phyloP scores from a whole-genome alignment of 495 filamentous ascomycete genomes.

The Penicillium nucicola region DNA sequence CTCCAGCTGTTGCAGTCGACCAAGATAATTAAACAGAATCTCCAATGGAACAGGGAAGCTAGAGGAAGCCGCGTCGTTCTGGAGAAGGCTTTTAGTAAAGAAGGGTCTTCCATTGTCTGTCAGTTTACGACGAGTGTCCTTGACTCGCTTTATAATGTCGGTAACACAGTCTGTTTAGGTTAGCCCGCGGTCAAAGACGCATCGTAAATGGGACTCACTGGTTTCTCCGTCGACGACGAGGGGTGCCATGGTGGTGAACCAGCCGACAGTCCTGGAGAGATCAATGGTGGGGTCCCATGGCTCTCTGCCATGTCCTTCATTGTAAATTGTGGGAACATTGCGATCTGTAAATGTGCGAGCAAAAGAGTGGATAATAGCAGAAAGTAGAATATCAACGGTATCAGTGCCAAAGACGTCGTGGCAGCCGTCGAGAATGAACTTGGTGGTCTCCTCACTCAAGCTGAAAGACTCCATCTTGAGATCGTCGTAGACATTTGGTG shows the following conservation, averaged over 20 bases:
- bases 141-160: slow-evolving; percentile 42
- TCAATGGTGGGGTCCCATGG: slow-evolving; percentile 47
- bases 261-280: slow-evolving; percentile 55
- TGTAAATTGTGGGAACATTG: slow-evolving; percentile 50
- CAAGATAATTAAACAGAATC: slow-evolving; percentile 68
- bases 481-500: slow-evolving; percentile 48
- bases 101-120: slow-evolving; percentile 40
- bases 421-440: slow-evolving; percentile 38
- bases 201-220: slow-evolving; percentile 22
- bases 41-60: slow-evolving; percentile 58
- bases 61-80: slow-evolving; percentile 28
- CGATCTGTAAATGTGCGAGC: slow-evolving; percentile 49
- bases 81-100: slow-evolving; percentile 50
- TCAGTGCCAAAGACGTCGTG: slow-evolving; percentile 50
- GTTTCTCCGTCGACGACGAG: slow-evolving; percentile 28
- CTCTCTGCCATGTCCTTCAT: slow-evolving; percentile 58
- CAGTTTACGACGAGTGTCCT: slow-evolving; percentile 42
- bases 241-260: slow-evolving; percentile 59
- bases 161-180: slow-evolving; percentile 19
- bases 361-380: slow-evolving; percentile 51
- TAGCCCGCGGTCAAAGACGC: not conserved
- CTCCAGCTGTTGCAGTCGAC: slow-evolving; percentile 57
- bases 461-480: slow-evolving; percentile 41
- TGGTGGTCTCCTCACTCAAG: slow-evolving; percentile 42
- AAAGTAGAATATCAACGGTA: slow-evolving; percentile 50